phyloP scores from a whole-genome alignment of 106 monocot genomes.

The Dioscorea dumetorum region DNA sequence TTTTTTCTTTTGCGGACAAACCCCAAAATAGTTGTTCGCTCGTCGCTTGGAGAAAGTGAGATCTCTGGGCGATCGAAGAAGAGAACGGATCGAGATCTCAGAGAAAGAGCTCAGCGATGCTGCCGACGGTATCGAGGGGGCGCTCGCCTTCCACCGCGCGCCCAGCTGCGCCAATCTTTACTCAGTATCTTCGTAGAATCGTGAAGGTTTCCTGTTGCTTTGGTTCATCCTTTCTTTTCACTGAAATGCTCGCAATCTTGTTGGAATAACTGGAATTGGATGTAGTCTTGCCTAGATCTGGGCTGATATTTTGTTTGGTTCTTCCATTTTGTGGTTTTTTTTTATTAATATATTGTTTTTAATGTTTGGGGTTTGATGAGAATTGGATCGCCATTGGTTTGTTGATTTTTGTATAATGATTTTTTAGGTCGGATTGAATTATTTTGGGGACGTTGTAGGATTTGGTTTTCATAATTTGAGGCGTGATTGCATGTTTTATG shows the following conservation, averaged over 20 bases:
- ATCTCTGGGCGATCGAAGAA: too few relatives aligned
- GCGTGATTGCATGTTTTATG: too few relatives aligned
- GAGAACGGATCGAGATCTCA: neutral
- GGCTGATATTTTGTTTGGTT: neutral
- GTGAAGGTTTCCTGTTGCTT: constrained; percentile 38
- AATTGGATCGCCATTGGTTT: neutral
- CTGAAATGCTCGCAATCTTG: neutral
- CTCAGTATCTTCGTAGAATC: constrained; percentile 69
- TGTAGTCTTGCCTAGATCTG: neutral
- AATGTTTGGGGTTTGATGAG: neutral
- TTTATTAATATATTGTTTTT: neutral
- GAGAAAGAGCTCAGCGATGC: constrained; percentile 26
- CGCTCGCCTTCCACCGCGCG: constrained; percentile 35
- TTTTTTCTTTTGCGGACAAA: too few relatives aligned
- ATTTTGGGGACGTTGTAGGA: too few relatives aligned
- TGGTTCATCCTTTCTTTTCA: neutral
- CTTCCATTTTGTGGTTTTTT: neutral
- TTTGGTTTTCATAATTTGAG: too few relatives aligned
- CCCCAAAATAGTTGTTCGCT: too few relatives aligned
- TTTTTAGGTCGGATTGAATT: too few relatives aligned
- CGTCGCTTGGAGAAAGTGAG: too few relatives aligned
- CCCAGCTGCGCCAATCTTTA: constrained; percentile 33
- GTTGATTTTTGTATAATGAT: neutral
- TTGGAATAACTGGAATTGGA: neutral
- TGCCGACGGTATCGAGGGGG: constrained; percentile 51